Percentiles rank a stretch among this genome's conserved stretches.
These are phyloP conservation scores for Rossbeevera mucosa DNA, from an alignment of 768 basidiomycete genomes.

Conservation along the genomic window DNA sequence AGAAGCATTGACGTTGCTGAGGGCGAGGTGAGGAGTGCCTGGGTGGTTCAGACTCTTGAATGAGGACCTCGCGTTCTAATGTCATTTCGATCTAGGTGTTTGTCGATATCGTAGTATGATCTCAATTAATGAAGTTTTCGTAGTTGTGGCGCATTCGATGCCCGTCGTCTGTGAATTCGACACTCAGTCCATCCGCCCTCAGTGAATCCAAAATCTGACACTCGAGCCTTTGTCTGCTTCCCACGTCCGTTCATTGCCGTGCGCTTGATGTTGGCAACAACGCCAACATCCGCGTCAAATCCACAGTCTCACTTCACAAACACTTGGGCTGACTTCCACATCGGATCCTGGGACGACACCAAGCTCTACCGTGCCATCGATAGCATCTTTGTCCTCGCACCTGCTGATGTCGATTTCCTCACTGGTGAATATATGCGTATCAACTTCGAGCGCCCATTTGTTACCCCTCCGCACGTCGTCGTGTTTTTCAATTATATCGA, in stretches of 20 bases:
- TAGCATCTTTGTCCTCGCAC: slow-evolving; percentile 4
- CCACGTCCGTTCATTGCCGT: slow-evolving; percentile 11
- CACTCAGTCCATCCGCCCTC: background rate
- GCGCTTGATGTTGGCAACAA: slow-evolving; percentile 2
- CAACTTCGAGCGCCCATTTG: slow-evolving; percentile 10
- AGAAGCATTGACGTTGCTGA: slow-evolving; percentile 48
- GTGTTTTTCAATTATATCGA: slow-evolving; percentile 14
- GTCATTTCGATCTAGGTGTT: background rate
- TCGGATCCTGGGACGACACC: background rate
- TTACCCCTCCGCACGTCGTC: slow-evolving; percentile 15
- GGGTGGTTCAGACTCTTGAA: background rate
- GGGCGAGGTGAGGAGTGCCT: background rate
- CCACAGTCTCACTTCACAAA: slow-evolving; percentile 6
- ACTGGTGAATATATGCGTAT: slow-evolving; percentile 11
- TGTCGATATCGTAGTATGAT: no score
- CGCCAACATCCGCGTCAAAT: slow-evolving; percentile 10
- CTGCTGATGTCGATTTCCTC: slow-evolving; percentile 13
- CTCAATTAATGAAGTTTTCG: no score
- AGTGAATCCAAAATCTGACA: slow-evolving; percentile 6
- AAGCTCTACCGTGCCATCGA: background rate
- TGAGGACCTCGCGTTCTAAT: background rate
- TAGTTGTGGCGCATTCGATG: no score
- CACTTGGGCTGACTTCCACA: slow-evolving; percentile 6
- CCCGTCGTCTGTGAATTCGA: slow-evolving; percentile 10
- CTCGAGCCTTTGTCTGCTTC: slow-evolving; percentile 5